These are phyloP conservation scores for Glutinoglossum americanum DNA, from an alignment of 495 filamentous ascomycete genomes.

Conservation along the genomic window DNA sequence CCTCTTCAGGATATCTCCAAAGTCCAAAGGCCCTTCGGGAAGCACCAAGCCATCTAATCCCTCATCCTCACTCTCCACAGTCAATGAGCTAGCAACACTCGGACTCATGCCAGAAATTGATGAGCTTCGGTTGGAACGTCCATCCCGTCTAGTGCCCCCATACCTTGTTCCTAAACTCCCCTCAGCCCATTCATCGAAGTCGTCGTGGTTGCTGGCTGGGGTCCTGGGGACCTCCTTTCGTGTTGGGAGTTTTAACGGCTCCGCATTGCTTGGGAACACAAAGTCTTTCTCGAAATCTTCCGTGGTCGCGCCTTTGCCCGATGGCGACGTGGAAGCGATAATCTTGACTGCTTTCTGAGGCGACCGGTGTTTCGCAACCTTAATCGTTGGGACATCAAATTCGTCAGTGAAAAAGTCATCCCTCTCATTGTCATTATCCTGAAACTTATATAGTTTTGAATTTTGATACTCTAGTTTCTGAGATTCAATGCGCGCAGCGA, in stretches of 20 bases:
- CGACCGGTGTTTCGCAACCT: constrained; percentile 35
- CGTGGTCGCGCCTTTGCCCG: constrained; percentile 19
- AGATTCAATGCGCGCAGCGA: constrained; percentile 16
- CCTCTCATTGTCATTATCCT: constrained; percentile 31
- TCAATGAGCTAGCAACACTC: constrained; percentile 73
- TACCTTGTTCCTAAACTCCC: constrained; percentile 75
- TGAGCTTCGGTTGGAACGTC: constrained; percentile 56
- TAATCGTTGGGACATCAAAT: constrained; percentile 35
- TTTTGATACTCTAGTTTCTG: constrained; percentile 6
- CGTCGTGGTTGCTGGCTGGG: constrained; percentile 34
- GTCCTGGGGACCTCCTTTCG: constrained; percentile 35
- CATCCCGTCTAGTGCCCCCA: constrained; percentile 61
- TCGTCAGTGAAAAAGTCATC: constrained; percentile 40
- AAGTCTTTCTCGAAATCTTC: constrained; percentile 65
- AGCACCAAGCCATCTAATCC: constrained; percentile 66
- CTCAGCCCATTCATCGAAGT: constrained; percentile 85
- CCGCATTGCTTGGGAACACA: constrained; percentile 41
- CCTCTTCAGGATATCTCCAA: constrained; percentile 52
- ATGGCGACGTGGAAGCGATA: constrained; percentile 27
- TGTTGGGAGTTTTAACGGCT: constrained; percentile 34
- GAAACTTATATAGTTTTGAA: constrained; percentile 30
- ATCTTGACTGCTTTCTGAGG: constrained; percentile 28
- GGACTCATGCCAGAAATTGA: constrained; percentile 77
- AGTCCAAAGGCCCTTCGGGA: constrained; percentile 61
- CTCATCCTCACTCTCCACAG: constrained; percentile 87